These are phyloP conservation scores for Sonneratia caseolaris DNA, from an alignment of 345 rosid genomes.

Conservation along the genomic window DNA sequence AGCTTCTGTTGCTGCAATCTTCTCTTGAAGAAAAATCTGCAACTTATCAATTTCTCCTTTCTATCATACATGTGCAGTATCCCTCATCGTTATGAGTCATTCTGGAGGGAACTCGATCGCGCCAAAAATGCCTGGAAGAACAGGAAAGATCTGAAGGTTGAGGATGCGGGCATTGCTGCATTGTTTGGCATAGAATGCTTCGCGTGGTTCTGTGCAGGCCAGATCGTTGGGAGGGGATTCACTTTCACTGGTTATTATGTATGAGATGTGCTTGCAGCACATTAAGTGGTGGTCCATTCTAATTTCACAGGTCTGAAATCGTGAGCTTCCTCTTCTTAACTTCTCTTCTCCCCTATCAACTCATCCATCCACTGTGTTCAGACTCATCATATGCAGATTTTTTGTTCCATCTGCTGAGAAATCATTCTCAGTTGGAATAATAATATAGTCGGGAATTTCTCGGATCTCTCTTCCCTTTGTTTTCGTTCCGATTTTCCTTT, in stretches of 20 bases:
- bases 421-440: too few relatives aligned
- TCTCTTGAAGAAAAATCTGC: too few relatives aligned
- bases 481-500: neutral
- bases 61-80: slow-evolving; percentile 21
- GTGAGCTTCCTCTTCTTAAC: neutral
- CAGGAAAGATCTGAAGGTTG: slow-evolving; percentile 50
- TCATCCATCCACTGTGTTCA: neutral
- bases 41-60: neutral
- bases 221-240: slow-evolving; percentile 64
- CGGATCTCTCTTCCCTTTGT: neutral
- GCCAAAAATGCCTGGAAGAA: slow-evolving; percentile 48
- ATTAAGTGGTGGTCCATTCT: neutral
- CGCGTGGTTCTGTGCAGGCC: slow-evolving; percentile 68
- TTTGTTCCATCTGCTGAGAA: neutral
- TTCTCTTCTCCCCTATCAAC: neutral
- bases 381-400: neutral
- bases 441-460: too few relatives aligned
- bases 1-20: neutral
- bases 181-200: slow-evolving; percentile 65
- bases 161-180: slow-evolving; percentile 55
- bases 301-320: neutral
- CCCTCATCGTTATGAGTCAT: slow-evolving; percentile 43
- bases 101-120: slow-evolving; percentile 48
- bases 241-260: slow-evolving; percentile 60
- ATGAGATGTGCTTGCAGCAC: slow-evolving; percentile 12